Percentiles rank a stretch among this genome's conserved stretches.
Conservation (phyloP, 345 rosid species). For the Boechera stricta region DNA sequence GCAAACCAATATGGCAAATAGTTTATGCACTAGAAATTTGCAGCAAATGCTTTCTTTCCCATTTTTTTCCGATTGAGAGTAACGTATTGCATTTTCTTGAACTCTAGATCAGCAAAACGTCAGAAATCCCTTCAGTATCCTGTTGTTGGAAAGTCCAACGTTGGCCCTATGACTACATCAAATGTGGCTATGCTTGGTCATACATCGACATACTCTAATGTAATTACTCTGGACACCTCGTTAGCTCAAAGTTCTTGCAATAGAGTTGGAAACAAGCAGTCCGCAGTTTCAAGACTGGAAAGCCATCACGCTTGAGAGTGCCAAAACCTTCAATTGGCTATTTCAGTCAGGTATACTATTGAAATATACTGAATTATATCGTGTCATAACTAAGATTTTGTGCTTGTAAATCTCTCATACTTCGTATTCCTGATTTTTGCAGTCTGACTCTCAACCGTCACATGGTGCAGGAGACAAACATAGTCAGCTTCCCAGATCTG, state of each 20-base stretch:
- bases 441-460: constrained; percentile 62
- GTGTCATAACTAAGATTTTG: constrained; percentile 10
- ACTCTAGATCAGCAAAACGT: constrained; percentile 52
- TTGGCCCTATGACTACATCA: constrained; percentile 45
- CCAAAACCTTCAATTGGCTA: constrained; percentile 92
- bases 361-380: not conserved
- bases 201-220: constrained; percentile 39
- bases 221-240: constrained; percentile 42
- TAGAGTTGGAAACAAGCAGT: constrained; percentile 41
- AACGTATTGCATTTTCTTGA: constrained; percentile 37
- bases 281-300: constrained; percentile 48
- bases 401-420: constrained; percentile 27
- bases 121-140: constrained; percentile 47
- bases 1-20: constrained; percentile 11
- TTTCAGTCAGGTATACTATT: constrained; percentile 68
- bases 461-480: constrained; percentile 48
- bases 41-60: constrained; percentile 17
- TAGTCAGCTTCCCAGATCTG: constrained; percentile 48
- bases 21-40: constrained; percentile 21
- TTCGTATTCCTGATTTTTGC: constrained; percentile 47
- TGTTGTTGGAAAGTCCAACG: constrained; percentile 42
- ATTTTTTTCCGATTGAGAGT: constrained; percentile 19
- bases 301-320: constrained; percentile 86
- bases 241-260: constrained; percentile 45
- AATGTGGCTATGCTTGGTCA: constrained; percentile 45